phyloP scores from a whole-genome alignment of 1,139 yeast genomes.

The Barnettozyma hawaiiensis region DNA sequence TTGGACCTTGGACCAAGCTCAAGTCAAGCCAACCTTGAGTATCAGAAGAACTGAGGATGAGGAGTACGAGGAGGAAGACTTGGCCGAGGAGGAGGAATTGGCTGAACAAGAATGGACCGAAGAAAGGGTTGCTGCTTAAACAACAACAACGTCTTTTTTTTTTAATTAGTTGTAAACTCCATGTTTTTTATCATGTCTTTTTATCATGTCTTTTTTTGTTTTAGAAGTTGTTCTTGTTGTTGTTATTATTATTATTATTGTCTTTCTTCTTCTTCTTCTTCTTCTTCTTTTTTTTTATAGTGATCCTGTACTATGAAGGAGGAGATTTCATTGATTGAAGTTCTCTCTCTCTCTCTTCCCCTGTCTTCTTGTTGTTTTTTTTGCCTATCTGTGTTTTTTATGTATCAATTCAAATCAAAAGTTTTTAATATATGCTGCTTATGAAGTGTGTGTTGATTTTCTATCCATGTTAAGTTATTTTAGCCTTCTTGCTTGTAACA shows the following conservation, averaged over 20 bases:
- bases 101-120: conserved; percentile 45
- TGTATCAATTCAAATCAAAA: not conserved
- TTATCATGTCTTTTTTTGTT: not conserved
- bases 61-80: conserved; percentile 51
- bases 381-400: too few relatives aligned
- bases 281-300: too few relatives aligned
- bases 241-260: too few relatives aligned
- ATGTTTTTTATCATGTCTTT: not conserved
- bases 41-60: conserved; percentile 69
- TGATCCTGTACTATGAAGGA: too few relatives aligned
- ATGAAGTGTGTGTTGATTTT: too few relatives aligned
- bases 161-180: not conserved
- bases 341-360: too few relatives aligned
- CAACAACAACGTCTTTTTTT: not conserved
- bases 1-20: conserved; percentile 96
- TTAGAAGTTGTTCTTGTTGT: too few relatives aligned
- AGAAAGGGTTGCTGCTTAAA: conserved; percentile 29
- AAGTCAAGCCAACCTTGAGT: conserved; percentile 89
- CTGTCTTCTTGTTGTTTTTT: too few relatives aligned
- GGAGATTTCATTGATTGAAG: conserved; percentile 2
- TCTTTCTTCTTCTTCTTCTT: too few relatives aligned
- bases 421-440: too few relatives aligned
- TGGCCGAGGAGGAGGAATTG: conserved; percentile 37
- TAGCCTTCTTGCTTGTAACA: conserved; percentile 1
- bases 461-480: too few relatives aligned